Base-by-base conservation (phyloP, 106 monocot species). In the Dioscorea alata region DNA sequence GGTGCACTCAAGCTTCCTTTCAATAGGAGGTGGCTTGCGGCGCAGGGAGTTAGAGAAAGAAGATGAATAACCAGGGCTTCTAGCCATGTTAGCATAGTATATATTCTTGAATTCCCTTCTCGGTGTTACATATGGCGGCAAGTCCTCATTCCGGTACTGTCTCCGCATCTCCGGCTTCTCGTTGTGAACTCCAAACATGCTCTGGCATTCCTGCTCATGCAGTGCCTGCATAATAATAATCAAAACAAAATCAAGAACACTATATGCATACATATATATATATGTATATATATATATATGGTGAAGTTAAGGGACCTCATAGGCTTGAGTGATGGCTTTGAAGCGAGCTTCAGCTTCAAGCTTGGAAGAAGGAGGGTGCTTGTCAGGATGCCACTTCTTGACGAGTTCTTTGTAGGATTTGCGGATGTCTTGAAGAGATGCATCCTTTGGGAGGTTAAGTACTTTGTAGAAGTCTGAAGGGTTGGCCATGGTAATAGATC, bases 351-450 rank as follows among this genome's bases (percentile, higher is more conserved):
- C 88, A 16, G 88, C 88, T 50, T 88, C 81, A 16, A 60, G 73
- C 61, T 77, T 76, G 57, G 81, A 81, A 12, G 83, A 77, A 42
- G 81, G 75, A 4, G 88, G 88, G 69, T 88, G 83, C 77, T 88
- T 88, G 65, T 88, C 88, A 2, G 88, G 88, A 65, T 88, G 88
- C 88, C 88, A 88, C 78, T 81, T 83, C 65, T 78, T 84, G 50
- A 74, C 80, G 2, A 81, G 78, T 12, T 66, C 52, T 32, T 72
- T 80, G 73, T 88, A 88, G 10, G 88, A 83, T 23, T 25, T 78
- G 59, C 88, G 66, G 58, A 88, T 84, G 21, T 84, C 84, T 54
- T 72, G 77, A 12, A 73, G 69, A 15, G 80, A 68, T 10, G 88
- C 70, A 60, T 78, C 60, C 35, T 73, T 84, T 0, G 88, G 71